Conservation (phyloP, 2,329 filamentous ascomycete genomes). For the Penicillium sp. region DNA sequence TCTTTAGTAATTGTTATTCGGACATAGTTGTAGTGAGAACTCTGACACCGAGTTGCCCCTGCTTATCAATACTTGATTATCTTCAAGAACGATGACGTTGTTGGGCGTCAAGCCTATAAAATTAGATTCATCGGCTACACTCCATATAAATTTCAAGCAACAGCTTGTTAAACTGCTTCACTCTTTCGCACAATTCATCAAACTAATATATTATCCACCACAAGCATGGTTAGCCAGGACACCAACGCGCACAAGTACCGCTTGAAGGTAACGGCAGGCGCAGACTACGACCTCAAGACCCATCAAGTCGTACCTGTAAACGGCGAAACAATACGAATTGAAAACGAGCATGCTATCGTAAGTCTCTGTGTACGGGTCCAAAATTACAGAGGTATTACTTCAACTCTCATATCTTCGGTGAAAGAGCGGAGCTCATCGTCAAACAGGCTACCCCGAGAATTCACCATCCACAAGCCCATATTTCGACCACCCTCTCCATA, state of each 20-base stretch:
- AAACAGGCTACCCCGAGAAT: slow-evolving; percentile 57
- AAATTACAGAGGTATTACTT: slow-evolving; percentile 42
- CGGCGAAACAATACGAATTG: slow-evolving; percentile 53
- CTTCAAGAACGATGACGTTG: slow-evolving; percentile 9
- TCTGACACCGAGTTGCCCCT: not conserved
- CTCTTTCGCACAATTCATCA: not conserved
- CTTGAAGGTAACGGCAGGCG: slow-evolving; percentile 71
- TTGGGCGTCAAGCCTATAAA: slow-evolving; percentile 6
- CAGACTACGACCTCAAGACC: slow-evolving; percentile 62
- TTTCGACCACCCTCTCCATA: slow-evolving; percentile 63
- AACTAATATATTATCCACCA: not conserved
- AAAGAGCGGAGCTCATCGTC: not conserved
- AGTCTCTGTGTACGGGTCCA: slow-evolving; percentile 67
- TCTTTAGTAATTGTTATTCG: not conserved
- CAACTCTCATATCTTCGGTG: not conserved
- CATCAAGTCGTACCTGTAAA: slow-evolving; percentile 73
- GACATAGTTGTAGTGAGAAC: not conserved
- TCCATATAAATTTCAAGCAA: too few species aligned
- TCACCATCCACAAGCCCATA: slow-evolving; percentile 66
- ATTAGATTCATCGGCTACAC: not conserved
- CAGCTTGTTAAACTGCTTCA: too few species aligned
- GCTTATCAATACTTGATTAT: slow-evolving; percentile 1
- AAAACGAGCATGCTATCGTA: slow-evolving; percentile 55
- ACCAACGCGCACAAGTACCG: slow-evolving; percentile 47
- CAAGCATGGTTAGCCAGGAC: not conserved